Percentiles rank a stretch among this genome's conserved stretches.
These are phyloP conservation scores for Cercospora zeae-maydis DNA, from an alignment of 2,329 filamentous ascomycete genomes.

Conservation along the genomic window DNA sequence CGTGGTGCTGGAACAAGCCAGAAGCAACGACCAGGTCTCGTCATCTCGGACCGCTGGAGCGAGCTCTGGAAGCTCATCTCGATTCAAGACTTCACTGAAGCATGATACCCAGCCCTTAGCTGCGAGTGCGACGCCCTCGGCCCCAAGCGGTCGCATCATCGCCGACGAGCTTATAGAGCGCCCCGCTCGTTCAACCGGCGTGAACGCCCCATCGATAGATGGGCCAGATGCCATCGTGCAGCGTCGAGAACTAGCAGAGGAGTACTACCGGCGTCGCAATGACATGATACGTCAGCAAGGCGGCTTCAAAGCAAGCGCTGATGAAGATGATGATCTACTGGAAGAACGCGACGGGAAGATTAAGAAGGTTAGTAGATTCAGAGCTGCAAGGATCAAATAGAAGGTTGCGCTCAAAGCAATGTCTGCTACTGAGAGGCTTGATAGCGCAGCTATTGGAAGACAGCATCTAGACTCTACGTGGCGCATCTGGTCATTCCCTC, in stretches of 20 bases:
- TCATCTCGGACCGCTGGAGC: neutral
- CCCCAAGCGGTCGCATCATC: constrained; percentile 29
- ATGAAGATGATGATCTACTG: constrained; percentile 61
- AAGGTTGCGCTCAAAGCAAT: neutral
- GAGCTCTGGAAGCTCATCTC: neutral
- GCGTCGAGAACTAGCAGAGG: constrained; percentile 71
- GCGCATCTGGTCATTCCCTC: neutral
- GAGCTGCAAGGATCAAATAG: constrained; percentile 35
- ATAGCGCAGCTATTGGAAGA: neutral
- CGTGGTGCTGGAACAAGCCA: constrained; percentile 43
- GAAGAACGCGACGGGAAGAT: constrained; percentile 37
- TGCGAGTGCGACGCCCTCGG: constrained; percentile 11
- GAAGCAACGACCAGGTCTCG: neutral
- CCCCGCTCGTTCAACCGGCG: constrained; percentile 9
- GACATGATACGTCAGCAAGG: constrained; percentile 78
- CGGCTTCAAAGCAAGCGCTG: constrained; percentile 62
- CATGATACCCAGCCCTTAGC: neutral
- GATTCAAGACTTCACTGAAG: neutral
- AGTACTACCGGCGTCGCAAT: constrained; percentile 81
- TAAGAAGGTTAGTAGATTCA: constrained; percentile 41
- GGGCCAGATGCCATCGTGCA: constrained; percentile 62
- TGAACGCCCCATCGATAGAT: constrained; percentile 38
- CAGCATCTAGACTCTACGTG: neutral
- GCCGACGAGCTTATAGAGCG: constrained; percentile 57
- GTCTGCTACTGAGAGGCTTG: neutral